Evolutionary conservation across 345 rosid genomes (phyloP).

Genomic region (Erucastrum elatum): DNA sequence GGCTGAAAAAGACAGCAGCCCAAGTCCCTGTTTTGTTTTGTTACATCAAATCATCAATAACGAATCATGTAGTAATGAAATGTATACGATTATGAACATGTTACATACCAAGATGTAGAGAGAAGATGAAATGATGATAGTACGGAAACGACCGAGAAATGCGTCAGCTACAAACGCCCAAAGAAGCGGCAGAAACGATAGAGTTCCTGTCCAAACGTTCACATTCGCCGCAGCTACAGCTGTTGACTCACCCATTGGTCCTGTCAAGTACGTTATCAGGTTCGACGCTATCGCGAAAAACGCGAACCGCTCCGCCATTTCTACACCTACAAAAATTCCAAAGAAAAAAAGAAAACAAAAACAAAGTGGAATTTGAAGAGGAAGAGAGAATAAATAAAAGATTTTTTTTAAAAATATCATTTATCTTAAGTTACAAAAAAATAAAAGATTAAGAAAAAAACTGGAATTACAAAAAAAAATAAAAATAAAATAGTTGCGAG

Average conservation of each 20-base stretch:
- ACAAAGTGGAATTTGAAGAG: not conserved
- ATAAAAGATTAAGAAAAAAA: no score
- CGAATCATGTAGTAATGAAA: not conserved
- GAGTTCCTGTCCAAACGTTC: slow-evolving; percentile 61
- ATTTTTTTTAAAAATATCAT: no score
- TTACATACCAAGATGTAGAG: slow-evolving; percentile 48
- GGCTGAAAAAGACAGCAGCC: slow-evolving; percentile 41
- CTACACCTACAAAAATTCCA: slow-evolving; percentile 34
- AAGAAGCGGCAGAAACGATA: slow-evolving; percentile 54
- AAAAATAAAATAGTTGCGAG: not conserved
- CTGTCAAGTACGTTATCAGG: slow-evolving; percentile 59
- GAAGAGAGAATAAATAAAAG: no score
- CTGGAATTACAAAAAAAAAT: no score
- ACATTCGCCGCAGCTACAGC: slow-evolving; percentile 62
- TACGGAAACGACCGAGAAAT: slow-evolving; percentile 62
- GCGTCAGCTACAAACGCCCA: slow-evolving; percentile 67
- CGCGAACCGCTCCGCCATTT: slow-evolving; percentile 59
- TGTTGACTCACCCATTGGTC: slow-evolving; percentile 59
- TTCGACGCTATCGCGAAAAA: slow-evolving; percentile 51
- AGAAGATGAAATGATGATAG: slow-evolving; percentile 53
- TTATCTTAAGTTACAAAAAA: no score
- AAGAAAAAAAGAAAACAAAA: no score
- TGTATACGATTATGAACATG: not conserved
- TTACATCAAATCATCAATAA: not conserved
- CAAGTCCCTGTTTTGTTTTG: slow-evolving; percentile 39